Conservation (phyloP, 2,329 filamentous ascomycete species). For the Incumbomyces delicatus region DNA sequence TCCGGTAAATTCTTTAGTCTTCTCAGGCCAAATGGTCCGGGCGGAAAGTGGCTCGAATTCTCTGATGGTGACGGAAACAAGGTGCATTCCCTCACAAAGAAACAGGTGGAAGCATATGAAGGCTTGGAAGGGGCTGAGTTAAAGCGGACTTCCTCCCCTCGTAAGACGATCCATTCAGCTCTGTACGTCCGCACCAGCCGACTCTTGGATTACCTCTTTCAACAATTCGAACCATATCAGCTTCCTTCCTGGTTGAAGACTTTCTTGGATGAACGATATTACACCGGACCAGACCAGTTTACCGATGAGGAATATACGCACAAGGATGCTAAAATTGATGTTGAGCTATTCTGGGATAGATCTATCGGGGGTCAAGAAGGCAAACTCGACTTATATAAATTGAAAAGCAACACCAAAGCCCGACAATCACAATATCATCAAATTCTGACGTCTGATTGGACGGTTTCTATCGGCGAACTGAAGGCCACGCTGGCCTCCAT, state of each 20-base stretch:
- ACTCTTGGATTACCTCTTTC: conserved; percentile 31
- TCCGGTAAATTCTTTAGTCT: conserved; percentile 53
- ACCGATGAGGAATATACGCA: conserved; percentile 10
- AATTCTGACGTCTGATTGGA: neutral
- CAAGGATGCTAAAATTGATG: conserved; percentile 22
- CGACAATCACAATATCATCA: conserved; percentile 11
- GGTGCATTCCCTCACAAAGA: conserved; percentile 47
- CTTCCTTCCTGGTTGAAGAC: conserved; percentile 31
- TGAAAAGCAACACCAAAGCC: conserved; percentile 17
- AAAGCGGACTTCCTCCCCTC: conserved; percentile 29
- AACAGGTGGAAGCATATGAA: conserved; percentile 43
- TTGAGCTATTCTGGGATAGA: conserved; percentile 32
- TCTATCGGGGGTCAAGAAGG: conserved; percentile 27
- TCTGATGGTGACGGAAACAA: conserved; percentile 46
- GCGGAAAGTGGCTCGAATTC: conserved; percentile 50
- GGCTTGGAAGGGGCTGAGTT: conserved; percentile 34
- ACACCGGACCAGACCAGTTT: conserved; percentile 12
- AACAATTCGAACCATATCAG: conserved; percentile 39
- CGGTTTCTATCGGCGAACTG: conserved; percentile 10
- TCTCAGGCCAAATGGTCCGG: conserved; percentile 47
- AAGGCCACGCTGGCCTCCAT: conserved; percentile 10
- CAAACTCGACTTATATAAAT: conserved; percentile 34
- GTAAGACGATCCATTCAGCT: conserved; percentile 42
- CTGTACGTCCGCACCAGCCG: conserved; percentile 47
- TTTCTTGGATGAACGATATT: conserved; percentile 27